Percentiles rank a stretch among this genome's conserved stretches.
phyloP scores from a whole-genome alignment of 805 yeast genomes.

The Spathaspora sp. region DNA sequence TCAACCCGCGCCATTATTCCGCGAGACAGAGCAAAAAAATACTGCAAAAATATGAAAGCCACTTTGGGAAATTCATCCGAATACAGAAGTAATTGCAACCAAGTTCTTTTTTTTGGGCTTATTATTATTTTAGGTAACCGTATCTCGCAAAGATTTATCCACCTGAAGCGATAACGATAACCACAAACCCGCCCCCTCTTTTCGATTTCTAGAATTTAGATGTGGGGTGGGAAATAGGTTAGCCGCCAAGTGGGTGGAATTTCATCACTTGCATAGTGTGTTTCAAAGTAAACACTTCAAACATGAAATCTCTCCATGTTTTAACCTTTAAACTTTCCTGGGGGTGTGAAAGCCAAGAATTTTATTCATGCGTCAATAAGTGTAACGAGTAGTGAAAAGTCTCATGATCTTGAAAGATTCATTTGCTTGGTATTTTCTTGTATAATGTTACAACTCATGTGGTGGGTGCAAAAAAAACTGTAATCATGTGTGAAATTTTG shows the following conservation, averaged over 20 bases:
- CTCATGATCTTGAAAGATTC: too few species aligned
- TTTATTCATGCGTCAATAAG: too few species aligned
- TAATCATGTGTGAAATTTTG: not conserved
- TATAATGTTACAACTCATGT: not conserved
- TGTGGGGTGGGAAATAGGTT: not conserved
- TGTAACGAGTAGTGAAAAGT: too few species aligned
- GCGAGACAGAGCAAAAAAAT: not conserved
- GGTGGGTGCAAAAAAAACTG: not conserved
- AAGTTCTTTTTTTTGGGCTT: not conserved
- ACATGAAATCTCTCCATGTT: too few species aligned
- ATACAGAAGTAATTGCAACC: not conserved
- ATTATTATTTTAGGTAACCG: not conserved
- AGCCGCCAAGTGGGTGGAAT: too few species aligned
- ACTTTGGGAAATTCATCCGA: not conserved
- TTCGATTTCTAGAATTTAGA: not conserved
- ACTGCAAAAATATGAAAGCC: not conserved
- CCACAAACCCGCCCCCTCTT: not conserved
- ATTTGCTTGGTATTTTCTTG: too few species aligned
- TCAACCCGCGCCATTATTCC: not conserved
- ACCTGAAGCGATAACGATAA: not conserved
- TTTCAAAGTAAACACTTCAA: too few species aligned
- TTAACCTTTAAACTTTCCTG: too few species aligned
- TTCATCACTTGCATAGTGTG: too few species aligned
- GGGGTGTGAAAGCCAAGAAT: too few species aligned
- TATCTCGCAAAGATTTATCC: not conserved